A percentile compares a stretch with the other conserved stretches of the same genome.
phyloP scores from a whole-genome alignment of 345 rosid genomes.

The Populus tremula region DNA sequence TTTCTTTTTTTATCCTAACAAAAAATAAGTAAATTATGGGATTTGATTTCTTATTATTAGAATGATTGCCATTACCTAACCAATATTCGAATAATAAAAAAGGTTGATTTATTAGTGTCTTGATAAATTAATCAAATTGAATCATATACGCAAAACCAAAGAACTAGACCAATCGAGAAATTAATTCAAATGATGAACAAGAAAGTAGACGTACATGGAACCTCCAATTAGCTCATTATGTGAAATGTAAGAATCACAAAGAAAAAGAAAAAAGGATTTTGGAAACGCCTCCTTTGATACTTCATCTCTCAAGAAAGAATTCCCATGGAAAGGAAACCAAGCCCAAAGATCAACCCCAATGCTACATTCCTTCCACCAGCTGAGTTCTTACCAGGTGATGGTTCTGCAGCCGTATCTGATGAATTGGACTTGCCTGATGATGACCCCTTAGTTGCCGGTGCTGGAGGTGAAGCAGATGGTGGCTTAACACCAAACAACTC shows the following conservation, averaged over 20 bases:
- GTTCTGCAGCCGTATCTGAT: constrained; percentile 26
- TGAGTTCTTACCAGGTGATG: constrained; percentile 27
- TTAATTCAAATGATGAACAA: background rate
- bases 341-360: constrained; percentile 44
- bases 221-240: background rate
- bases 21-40: too few species aligned
- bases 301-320: constrained; percentile 27
- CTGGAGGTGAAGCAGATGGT: constrained; percentile 37
- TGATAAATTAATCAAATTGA: too few species aligned
- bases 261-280: background rate
- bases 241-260: background rate
- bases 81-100: too few species aligned
- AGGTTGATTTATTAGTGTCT: too few species aligned
- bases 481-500: constrained; percentile 48
- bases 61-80: too few species aligned
- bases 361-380: constrained; percentile 32
- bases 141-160: too few species aligned
- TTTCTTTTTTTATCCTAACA: too few species aligned
- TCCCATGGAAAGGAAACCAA: constrained; percentile 52
- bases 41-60: too few species aligned
- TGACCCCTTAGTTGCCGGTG: constrained; percentile 22
- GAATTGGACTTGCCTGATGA: constrained; percentile 19
- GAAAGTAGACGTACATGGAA: background rate
- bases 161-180: too few species aligned
- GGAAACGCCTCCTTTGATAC: background rate